Evolutionary conservation across 2,329 filamentous ascomycete genomes (phyloP).

Genomic region (Penicillium sp.): DNA sequence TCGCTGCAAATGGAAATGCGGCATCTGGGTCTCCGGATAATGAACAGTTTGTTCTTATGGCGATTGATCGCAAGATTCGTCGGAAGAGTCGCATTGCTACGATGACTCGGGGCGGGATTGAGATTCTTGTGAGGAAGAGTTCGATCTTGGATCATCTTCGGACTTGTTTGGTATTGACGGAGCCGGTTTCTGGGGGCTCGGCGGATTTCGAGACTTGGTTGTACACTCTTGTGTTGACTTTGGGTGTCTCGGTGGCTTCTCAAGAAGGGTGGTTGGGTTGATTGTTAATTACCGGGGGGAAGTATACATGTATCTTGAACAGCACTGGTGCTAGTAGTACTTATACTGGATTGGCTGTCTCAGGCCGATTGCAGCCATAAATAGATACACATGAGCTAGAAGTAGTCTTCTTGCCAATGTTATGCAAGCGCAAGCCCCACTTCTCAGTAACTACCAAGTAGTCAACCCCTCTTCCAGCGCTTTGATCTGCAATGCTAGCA

Average conservation of each 20-base stretch:
- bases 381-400: neutral
- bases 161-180: slow-evolving; percentile 16
- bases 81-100: slow-evolving; percentile 21
- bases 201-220: slow-evolving; percentile 22
- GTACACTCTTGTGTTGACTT: slow-evolving; percentile 29
- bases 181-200: slow-evolving; percentile 7
- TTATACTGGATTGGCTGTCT: neutral
- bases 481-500: slow-evolving; percentile 52
- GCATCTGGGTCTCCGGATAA: neutral
- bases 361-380: neutral
- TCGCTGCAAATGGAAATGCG: neutral
- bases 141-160: slow-evolving; percentile 22
- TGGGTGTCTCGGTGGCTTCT: slow-evolving; percentile 30
- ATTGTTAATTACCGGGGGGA: neutral
- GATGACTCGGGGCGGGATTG: slow-evolving; percentile 19
- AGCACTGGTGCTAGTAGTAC: neutral
- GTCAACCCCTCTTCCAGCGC: slow-evolving; percentile 34
- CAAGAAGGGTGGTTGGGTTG: slow-evolving; percentile 26
- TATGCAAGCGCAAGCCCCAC: neutral
- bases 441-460: slow-evolving; percentile 2
- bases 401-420: neutral
- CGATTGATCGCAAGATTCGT: slow-evolving; percentile 19
- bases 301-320: neutral
- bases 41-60: slow-evolving; percentile 19
- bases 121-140: slow-evolving; percentile 25